Percentiles rank a stretch among this genome's conserved stretches.
Evolutionary conservation across 2,329 filamentous ascomycete genomes (phyloP).

Genomic region (Penicillium frequentans): DNA sequence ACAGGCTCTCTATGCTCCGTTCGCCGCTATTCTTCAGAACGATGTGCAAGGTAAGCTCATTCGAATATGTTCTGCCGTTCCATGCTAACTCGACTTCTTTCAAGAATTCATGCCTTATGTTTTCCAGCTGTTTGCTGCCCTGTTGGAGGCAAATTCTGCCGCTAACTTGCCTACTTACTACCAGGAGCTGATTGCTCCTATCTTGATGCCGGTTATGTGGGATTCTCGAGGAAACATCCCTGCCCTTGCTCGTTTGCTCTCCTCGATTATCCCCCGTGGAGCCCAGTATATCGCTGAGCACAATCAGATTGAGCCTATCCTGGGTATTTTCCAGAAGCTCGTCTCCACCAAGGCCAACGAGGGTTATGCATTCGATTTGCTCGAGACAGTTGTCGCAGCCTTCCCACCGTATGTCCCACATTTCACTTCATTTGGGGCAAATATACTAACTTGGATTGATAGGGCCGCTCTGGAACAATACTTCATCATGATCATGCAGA

Average conservation of each 20-base stretch:
- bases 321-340: conserved; percentile 96
- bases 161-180: conserved; percentile 79
- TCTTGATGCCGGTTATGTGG: conserved; percentile 83
- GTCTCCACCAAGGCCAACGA: conserved; percentile 81
- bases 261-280: conserved; percentile 78
- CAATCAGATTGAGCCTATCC: conserved; percentile 80
- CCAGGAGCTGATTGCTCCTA: conserved; percentile 71
- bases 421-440: neutral
- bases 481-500: conserved; percentile 74
- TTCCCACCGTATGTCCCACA: conserved; percentile 65
- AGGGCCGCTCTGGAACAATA: conserved; percentile 70
- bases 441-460: conserved; percentile 6
- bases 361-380: conserved; percentile 80
- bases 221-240: conserved; percentile 91
- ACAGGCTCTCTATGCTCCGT: conserved; percentile 76
- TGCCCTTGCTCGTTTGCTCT: conserved; percentile 79
- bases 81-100: conserved; percentile 29
- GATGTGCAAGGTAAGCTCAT: conserved; percentile 69
- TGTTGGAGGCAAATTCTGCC: conserved; percentile 81
- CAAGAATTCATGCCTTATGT: conserved; percentile 93
- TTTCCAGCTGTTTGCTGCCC: conserved; percentile 89
- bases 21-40: conserved; percentile 74
- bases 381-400: conserved; percentile 74
- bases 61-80: neutral
- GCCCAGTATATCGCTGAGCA: conserved; percentile 70